A percentile compares a stretch with the other conserved stretches of the same genome.
phyloP scores from a whole-genome alignment of 2,329 filamentous ascomycete species.

The Sodiomyces alkalinus region DNA sequence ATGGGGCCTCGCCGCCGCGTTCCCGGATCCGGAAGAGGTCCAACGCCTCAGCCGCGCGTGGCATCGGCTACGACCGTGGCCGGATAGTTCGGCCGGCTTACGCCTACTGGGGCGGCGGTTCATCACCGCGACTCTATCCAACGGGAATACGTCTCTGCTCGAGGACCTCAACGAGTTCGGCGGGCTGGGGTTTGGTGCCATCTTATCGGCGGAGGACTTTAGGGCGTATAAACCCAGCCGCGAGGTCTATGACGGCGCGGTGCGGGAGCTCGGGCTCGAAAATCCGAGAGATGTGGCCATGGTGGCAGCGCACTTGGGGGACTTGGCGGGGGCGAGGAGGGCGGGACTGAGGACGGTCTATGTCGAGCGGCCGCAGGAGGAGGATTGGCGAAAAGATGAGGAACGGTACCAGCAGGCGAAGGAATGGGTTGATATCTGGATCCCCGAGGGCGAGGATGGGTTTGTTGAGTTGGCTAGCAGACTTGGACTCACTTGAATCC shows the following conservation, averaged over 20 bases:
- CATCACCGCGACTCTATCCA: slow-evolving; percentile 53
- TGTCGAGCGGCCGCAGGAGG: slow-evolving; percentile 53
- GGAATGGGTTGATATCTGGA: slow-evolving; percentile 24
- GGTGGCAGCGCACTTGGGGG: slow-evolving; percentile 61
- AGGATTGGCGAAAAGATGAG: slow-evolving; percentile 38
- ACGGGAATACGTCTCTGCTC: slow-evolving; percentile 56
- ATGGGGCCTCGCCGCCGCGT: slow-evolving; percentile 43
- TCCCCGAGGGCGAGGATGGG: slow-evolving; percentile 16
- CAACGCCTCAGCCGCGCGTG: slow-evolving; percentile 50
- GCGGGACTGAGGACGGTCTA: slow-evolving; percentile 58
- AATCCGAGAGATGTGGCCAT: slow-evolving; percentile 52
- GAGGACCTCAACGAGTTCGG: slow-evolving; percentile 45
- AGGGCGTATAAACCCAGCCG: slow-evolving; percentile 59
- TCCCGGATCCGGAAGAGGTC: slow-evolving; percentile 49
- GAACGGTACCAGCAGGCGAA: slow-evolving; percentile 35
- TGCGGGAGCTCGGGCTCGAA: slow-evolving; percentile 33
- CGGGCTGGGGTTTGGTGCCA: slow-evolving; percentile 41
- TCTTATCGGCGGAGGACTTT: slow-evolving; percentile 58
- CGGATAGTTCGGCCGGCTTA: slow-evolving; percentile 44
- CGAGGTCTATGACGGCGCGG: slow-evolving; percentile 54
- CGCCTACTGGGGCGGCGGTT: slow-evolving; percentile 33
- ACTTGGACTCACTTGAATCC: no score
- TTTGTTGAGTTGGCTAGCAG: slow-evolving; percentile 13
- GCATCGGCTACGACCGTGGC: slow-evolving; percentile 60
- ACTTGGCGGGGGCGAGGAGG: slow-evolving; percentile 49